Conservation (phyloP, 2,329 filamentous ascomycete genomes). For the Aspergillus sp. region DNA sequence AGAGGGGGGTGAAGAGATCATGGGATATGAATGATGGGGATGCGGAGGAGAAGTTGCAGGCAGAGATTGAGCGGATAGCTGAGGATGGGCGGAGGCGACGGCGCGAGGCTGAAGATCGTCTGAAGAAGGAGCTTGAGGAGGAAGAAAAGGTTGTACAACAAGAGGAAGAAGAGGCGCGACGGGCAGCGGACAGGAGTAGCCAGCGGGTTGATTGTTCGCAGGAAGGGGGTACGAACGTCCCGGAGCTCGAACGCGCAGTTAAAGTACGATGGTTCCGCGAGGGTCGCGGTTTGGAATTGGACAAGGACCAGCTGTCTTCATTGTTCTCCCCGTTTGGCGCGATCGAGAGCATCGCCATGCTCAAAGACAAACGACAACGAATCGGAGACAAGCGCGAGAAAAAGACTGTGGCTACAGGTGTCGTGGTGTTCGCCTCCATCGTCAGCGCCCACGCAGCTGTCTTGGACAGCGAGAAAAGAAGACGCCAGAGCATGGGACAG, state of each 20-base stretch:
- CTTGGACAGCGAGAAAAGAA: conserved; percentile 40
- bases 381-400: conserved; percentile 46
- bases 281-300: conserved; percentile 39
- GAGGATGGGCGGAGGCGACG: conserved; percentile 48
- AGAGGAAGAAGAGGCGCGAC: conserved; percentile 40
- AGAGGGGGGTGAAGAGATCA: conserved; percentile 53
- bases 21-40: conserved; percentile 37
- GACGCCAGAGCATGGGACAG: conserved; percentile 15
- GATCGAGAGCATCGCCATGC: conserved; percentile 48
- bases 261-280: conserved; percentile 52
- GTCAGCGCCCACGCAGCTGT: conserved; percentile 54
- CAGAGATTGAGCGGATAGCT: conserved; percentile 47
- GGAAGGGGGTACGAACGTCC: conserved; percentile 36
- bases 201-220: conserved; percentile 29
- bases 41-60: conserved; percentile 45
- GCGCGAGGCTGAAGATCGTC: conserved; percentile 42
- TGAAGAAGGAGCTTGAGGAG: conserved; percentile 40
- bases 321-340: conserved; percentile 52
- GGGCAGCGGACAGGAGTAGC: conserved; percentile 25
- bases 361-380: conserved; percentile 52
- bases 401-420: conserved; percentile 46
- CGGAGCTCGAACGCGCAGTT: conserved; percentile 52
- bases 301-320: conserved; percentile 40
- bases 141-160: conserved; percentile 31
- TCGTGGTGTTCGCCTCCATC: conserved; percentile 52